phyloP scores from a whole-genome alignment of 768 basidiomycete species.

The Neoboletus brunneissimus region DNA sequence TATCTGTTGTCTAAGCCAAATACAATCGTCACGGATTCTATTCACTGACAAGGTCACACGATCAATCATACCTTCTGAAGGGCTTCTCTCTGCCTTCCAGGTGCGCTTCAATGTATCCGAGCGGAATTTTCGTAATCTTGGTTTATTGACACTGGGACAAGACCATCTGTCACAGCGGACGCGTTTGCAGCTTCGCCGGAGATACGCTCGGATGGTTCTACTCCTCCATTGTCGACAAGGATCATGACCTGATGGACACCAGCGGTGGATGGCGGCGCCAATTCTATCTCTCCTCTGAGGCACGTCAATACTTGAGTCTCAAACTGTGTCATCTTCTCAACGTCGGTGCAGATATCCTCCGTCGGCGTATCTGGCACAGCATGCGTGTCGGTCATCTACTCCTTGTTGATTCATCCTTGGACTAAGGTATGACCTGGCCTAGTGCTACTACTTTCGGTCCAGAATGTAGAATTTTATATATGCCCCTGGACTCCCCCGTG shows the following conservation, averaged over 20 bases:
- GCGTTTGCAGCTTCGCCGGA: slow-evolving; percentile 43
- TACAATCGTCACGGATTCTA: slow-evolving; percentile 40
- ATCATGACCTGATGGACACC: not conserved
- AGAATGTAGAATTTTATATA: slow-evolving; percentile 41
- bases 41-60: slow-evolving; percentile 34
- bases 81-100: slow-evolving; percentile 45
- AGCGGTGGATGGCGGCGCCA: slow-evolving; percentile 41
- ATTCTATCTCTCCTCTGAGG: slow-evolving; percentile 36
- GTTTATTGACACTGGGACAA: slow-evolving; percentile 13
- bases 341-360: slow-evolving; percentile 44
- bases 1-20: slow-evolving; percentile 32
- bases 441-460: slow-evolving; percentile 61
- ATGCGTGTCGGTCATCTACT: slow-evolving; percentile 44
- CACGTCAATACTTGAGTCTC: not conserved
- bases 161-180: slow-evolving; percentile 35
- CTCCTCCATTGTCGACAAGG: slow-evolving; percentile 23
- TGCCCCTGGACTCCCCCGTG: slow-evolving; percentile 42
- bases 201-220: slow-evolving; percentile 55
- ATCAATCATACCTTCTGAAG: slow-evolving; percentile 25
- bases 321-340: not conserved
- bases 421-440: slow-evolving; percentile 18
- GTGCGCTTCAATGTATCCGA: slow-evolving; percentile 31
- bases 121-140: too few species aligned
- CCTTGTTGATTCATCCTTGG: not conserved
- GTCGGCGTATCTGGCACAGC: slow-evolving; percentile 45